Conservation (phyloP, 768 basidiomycete genomes). For the Termitomyces sp. region DNA sequence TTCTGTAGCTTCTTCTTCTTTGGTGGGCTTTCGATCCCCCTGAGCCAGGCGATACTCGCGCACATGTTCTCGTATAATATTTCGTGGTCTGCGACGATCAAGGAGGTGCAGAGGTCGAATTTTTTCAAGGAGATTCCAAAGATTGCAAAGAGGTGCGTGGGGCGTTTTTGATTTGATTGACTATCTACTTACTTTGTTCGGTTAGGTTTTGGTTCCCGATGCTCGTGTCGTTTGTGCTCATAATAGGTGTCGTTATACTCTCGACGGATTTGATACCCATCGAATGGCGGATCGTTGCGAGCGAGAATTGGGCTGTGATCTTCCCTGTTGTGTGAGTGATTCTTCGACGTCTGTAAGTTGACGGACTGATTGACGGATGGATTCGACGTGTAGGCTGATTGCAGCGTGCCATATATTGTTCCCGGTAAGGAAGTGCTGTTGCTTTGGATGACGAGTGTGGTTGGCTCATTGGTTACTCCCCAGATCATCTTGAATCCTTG, state of each 20-base stretch:
- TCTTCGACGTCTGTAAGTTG: too few relatives aligned
- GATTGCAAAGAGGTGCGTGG: constrained; percentile 63
- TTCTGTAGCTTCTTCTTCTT: constrained; percentile 68
- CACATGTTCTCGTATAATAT: constrained; percentile 57
- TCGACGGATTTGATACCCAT: constrained; percentile 41
- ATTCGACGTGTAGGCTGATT: constrained; percentile 58
- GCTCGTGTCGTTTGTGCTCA: constrained; percentile 46
- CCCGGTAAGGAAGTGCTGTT: constrained; percentile 43
- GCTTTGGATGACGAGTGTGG: background rate
- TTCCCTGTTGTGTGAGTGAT: constrained; percentile 57
- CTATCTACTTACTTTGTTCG: background rate
- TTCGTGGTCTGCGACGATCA: constrained; percentile 56
- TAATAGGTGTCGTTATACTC: constrained; percentile 52
- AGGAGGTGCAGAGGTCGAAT: constrained; percentile 82
- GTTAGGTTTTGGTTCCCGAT: constrained; percentile 53
- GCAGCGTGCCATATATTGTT: constrained; percentile 63
- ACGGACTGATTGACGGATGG: too few relatives aligned
- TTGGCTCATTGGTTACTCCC: background rate
- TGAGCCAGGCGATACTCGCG: constrained; percentile 63
- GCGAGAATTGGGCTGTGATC: constrained; percentile 61
- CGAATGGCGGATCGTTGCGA: constrained; percentile 52
- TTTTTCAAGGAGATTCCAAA: constrained; percentile 90
- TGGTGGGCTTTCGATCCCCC: constrained; percentile 65
- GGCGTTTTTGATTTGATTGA: background rate
- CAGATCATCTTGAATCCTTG: constrained; percentile 43